These are phyloP conservation scores for Penicillium arizonense DNA, from an alignment of 495 filamentous ascomycete species.

Conservation along the genomic window DNA sequence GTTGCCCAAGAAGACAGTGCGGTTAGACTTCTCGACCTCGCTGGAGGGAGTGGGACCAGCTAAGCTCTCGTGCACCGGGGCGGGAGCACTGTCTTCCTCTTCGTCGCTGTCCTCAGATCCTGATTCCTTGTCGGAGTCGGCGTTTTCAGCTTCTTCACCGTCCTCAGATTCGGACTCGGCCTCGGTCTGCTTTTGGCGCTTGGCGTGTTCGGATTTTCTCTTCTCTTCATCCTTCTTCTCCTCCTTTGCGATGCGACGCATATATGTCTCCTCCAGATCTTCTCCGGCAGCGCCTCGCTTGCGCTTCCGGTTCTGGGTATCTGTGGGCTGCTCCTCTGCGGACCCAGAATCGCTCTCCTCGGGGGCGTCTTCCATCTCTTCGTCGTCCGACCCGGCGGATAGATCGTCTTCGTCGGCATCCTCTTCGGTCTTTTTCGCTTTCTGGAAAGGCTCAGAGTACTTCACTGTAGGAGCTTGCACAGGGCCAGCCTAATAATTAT, in stretches of 20 bases:
- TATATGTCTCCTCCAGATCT: slow-evolving; percentile 78
- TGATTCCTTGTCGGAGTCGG: slow-evolving; percentile 27
- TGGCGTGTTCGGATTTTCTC: slow-evolving; percentile 29
- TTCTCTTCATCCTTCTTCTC: slow-evolving; percentile 49
- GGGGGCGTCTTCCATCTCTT: slow-evolving; percentile 44
- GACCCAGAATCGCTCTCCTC: slow-evolving; percentile 32
- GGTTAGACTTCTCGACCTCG: slow-evolving; percentile 80
- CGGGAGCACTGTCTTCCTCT: slow-evolving; percentile 14
- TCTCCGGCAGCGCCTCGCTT: slow-evolving; percentile 70
- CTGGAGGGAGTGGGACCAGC: slow-evolving; percentile 33
- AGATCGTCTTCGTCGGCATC: slow-evolving; percentile 42
- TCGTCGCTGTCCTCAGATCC: slow-evolving; percentile 9
- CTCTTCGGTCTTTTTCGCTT: slow-evolving; percentile 31
- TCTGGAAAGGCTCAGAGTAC: slow-evolving; percentile 30
- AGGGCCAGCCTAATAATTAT: slow-evolving; percentile 58
- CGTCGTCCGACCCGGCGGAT: slow-evolving; percentile 38
- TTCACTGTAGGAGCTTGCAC: slow-evolving; percentile 57
- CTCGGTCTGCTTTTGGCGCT: slow-evolving; percentile 21
- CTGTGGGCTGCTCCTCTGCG: slow-evolving; percentile 37
- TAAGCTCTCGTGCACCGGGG: slow-evolving; percentile 60
- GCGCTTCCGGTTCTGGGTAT: slow-evolving; percentile 64
- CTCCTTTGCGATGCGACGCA: slow-evolving; percentile 66
- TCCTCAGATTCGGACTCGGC: slow-evolving; percentile 15
- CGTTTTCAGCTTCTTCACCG: slow-evolving; percentile 12
- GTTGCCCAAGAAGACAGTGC: slow-evolving; percentile 93